Percentiles rank a stretch among this genome's conserved stretches.
phyloP scores from a whole-genome alignment of 805 yeast species.

The Isabelozyma rhagii region DNA sequence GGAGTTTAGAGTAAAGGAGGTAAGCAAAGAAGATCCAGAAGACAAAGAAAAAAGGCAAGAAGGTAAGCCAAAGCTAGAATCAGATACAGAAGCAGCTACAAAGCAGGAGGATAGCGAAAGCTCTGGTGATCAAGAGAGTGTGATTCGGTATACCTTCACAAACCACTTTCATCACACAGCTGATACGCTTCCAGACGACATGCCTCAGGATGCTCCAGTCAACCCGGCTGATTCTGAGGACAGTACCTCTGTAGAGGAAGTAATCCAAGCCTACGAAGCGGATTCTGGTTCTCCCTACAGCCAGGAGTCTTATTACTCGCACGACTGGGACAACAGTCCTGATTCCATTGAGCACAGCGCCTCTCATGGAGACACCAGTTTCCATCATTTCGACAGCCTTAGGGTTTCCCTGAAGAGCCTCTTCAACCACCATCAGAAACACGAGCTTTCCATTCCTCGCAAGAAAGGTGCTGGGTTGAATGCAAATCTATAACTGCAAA shows the following conservation, averaged over 20 bases:
- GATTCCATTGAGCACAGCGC: background rate
- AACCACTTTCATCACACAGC: too few species aligned
- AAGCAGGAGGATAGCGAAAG: too few species aligned
- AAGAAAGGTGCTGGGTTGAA: background rate
- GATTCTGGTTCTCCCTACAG: background rate
- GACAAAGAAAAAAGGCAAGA: background rate
- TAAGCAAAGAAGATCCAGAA: background rate
- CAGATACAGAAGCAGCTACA: too few species aligned
- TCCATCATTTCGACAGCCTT: conserved; percentile 9
- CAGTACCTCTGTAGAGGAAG: background rate
- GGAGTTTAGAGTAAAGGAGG: background rate
- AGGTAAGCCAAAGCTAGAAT: too few species aligned
- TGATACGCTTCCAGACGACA: too few species aligned
- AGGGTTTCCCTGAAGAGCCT: conserved; percentile 3
- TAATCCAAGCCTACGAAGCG: background rate
- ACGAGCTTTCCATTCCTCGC: background rate
- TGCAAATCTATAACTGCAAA: background rate
- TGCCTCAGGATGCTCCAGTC: too few species aligned
- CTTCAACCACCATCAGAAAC: background rate
- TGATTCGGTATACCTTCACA: too few species aligned
- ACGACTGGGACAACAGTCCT: conserved; percentile 5
- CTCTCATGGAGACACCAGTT: conserved; percentile 7
- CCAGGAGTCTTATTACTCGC: conserved; percentile 10
- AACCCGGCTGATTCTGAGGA: background rate
- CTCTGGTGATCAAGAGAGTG: too few species aligned